These are phyloP conservation scores for Puccinia coronata DNA, from an alignment of 1,284 basidiomycete genomes.

Conservation along the genomic window DNA sequence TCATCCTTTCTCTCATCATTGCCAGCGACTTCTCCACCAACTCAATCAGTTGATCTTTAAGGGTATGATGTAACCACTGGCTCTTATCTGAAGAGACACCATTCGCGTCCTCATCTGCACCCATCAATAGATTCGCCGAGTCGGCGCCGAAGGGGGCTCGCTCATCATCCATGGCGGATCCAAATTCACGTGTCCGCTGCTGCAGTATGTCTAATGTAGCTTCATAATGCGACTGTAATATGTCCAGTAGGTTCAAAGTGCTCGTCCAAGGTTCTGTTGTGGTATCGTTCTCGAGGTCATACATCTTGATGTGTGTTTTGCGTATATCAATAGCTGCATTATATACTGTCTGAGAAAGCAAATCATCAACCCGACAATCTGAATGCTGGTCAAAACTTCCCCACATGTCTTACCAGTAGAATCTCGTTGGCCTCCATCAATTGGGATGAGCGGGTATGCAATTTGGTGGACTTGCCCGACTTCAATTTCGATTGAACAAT, in stretches of 20 bases:
- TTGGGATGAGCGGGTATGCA: constrained; percentile 46
- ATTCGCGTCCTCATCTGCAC: constrained; percentile 53
- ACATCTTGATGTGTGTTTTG: constrained; percentile 70
- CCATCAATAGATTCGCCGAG: constrained; percentile 45
- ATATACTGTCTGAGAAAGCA: constrained; percentile 66
- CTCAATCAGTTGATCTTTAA: constrained; percentile 59
- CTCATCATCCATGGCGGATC: constrained; percentile 61
- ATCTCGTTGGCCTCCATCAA: constrained; percentile 55
- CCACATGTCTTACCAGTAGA: constrained; percentile 50
- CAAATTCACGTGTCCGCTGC: constrained; percentile 62
- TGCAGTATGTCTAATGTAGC: constrained; percentile 65
- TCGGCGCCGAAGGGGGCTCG: constrained; percentile 50
- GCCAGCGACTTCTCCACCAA: constrained; percentile 60
- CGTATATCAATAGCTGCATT: constrained; percentile 74
- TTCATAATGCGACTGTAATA: constrained; percentile 72
- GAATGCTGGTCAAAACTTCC: background rate
- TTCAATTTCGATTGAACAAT: constrained; percentile 42
- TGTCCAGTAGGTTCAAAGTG: constrained; percentile 68
- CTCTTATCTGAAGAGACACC: constrained; percentile 56
- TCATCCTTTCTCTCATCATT: constrained; percentile 59
- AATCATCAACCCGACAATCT: constrained; percentile 60
- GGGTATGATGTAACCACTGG: constrained; percentile 56
- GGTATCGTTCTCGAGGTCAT: constrained; percentile 70
- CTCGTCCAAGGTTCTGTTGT: constrained; percentile 77
- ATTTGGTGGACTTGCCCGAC: constrained; percentile 12